These are phyloP conservation scores for Penicillium oxalicum DNA, from an alignment of 2,329 filamentous ascomycete genomes.

Conservation along the genomic window DNA sequence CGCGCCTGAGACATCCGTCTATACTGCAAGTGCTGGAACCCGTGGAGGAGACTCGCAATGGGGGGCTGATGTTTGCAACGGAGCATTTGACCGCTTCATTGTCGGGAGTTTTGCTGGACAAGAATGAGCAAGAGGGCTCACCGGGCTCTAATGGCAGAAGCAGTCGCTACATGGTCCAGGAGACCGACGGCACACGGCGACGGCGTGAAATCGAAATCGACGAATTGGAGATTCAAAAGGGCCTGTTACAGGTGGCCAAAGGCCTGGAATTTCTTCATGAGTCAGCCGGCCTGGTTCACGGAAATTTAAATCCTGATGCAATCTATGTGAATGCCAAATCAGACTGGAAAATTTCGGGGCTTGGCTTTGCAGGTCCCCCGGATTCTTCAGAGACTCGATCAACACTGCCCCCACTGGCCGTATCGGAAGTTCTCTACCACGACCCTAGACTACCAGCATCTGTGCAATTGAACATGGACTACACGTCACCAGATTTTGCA, in stretches of 20 bases:
- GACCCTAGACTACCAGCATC: slow-evolving; percentile 74
- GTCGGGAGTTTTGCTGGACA: slow-evolving; percentile 72
- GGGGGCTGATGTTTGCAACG: slow-evolving; percentile 91
- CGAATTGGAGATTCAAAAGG: slow-evolving; percentile 96
- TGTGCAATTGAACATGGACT: slow-evolving; percentile 89
- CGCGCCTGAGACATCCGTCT: slow-evolving; percentile 81
- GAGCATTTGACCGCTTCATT: slow-evolving; percentile 88
- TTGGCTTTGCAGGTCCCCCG: slow-evolving; percentile 79
- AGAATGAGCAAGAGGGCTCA: slow-evolving; percentile 74
- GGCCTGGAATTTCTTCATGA: slow-evolving; percentile 93
- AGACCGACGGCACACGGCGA: slow-evolving; percentile 64
- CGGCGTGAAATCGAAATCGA: slow-evolving; percentile 86
- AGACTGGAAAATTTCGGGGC: slow-evolving; percentile 97
- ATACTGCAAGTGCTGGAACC: slow-evolving; percentile 90
- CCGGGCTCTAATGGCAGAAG: slow-evolving; percentile 63
- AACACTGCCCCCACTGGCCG: slow-evolving; percentile 69
- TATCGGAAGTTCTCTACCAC: slow-evolving; percentile 77
- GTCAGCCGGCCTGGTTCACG: slow-evolving; percentile 87
- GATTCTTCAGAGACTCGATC: slow-evolving; percentile 68
- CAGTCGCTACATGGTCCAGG: slow-evolving; percentile 75
- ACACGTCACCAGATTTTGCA: slow-evolving; percentile 88
- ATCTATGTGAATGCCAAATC: slow-evolving; percentile 95
- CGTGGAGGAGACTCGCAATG: slow-evolving; percentile 85
- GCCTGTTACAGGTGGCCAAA: slow-evolving; percentile 84
- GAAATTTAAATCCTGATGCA: slow-evolving; percentile 88